phyloP scores from a whole-genome alignment of 768 basidiomycete genomes.

The Leccinum arenicola region DNA sequence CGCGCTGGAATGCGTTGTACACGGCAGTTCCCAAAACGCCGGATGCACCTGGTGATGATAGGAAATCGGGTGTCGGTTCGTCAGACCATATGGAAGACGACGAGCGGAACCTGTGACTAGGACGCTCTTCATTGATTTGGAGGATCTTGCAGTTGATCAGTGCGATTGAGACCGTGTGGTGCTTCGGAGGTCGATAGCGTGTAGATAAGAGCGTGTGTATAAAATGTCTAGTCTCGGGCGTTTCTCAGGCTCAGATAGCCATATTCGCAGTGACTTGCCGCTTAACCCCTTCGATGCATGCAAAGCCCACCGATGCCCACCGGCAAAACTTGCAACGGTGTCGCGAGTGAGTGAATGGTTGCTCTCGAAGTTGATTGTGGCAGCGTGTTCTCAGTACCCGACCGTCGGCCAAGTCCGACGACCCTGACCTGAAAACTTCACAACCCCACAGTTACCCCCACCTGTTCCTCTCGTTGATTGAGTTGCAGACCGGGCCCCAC shows the following conservation, averaged over 20 bases:
- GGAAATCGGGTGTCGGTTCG: background rate
- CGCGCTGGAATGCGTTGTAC: constrained; percentile 56
- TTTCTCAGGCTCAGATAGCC: background rate
- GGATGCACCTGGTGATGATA: constrained; percentile 65
- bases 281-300: background rate
- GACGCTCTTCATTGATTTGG: constrained; percentile 40
- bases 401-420: no score
- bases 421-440: no score
- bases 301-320: no score
- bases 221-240: background rate
- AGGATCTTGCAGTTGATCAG: background rate
- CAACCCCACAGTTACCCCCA: no score
- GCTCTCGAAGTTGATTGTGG: background rate
- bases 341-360: no score
- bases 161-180: background rate
- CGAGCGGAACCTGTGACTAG: constrained; percentile 50
- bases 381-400: no score
- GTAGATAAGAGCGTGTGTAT: no score
- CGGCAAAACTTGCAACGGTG: background rate
- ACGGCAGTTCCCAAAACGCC: constrained; percentile 88
- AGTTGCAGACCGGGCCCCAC: no score
- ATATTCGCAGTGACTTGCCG: background rate
- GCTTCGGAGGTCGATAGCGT: no score
- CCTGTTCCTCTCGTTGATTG: no score
- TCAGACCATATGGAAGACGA: constrained; percentile 12